A percentile compares a stretch with the other conserved stretches of the same genome.
These are phyloP conservation scores for Nectriaceae sp. DNA, from an alignment of 2,329 filamentous ascomycete genomes.

Conservation along the genomic window DNA sequence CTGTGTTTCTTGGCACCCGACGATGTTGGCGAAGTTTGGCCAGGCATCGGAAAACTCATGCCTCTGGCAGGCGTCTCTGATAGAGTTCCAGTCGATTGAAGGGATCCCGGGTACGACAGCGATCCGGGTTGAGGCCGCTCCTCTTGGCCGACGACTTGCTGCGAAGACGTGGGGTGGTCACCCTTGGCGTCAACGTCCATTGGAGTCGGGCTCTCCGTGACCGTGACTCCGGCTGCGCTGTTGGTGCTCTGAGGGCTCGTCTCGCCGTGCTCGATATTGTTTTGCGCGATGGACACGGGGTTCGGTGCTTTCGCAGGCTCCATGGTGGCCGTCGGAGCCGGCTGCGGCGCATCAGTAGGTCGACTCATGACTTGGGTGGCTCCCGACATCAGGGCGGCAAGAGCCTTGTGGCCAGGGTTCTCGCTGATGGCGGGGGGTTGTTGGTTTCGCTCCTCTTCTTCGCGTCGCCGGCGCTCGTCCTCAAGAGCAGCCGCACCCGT, in stretches of 20 bases:
- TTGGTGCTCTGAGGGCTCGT: constrained; percentile 47
- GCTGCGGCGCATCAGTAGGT: constrained; percentile 52
- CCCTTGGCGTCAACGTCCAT: constrained; percentile 56
- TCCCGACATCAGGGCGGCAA: constrained; percentile 57
- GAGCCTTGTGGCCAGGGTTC: constrained; percentile 54
- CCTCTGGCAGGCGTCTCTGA: constrained; percentile 49
- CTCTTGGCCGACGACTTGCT: constrained; percentile 50
- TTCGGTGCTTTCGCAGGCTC: constrained; percentile 41
- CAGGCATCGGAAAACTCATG: constrained; percentile 60
- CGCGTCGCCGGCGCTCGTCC: constrained; percentile 51
- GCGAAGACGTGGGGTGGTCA: constrained; percentile 36
- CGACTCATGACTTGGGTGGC: constrained; percentile 56
- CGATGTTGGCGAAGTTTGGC: constrained; percentile 59
- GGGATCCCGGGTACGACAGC: constrained; percentile 56
- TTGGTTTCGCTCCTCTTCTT: constrained; percentile 40
- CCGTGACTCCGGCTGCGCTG: constrained; percentile 43
- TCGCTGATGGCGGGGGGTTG: constrained; percentile 50
- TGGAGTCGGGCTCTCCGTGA: constrained; percentile 53
- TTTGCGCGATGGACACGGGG: constrained; percentile 35
- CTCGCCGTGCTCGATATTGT: constrained; percentile 38
- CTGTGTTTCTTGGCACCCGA: constrained; percentile 80
- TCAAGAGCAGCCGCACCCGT: constrained; percentile 57
- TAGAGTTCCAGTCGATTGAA: constrained; percentile 45
- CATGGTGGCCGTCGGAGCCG: constrained; percentile 46
- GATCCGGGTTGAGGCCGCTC: constrained; percentile 53